Conservation (phyloP, 352 stramenopile genomes). For the Globisporangium heterothallicum region DNA sequence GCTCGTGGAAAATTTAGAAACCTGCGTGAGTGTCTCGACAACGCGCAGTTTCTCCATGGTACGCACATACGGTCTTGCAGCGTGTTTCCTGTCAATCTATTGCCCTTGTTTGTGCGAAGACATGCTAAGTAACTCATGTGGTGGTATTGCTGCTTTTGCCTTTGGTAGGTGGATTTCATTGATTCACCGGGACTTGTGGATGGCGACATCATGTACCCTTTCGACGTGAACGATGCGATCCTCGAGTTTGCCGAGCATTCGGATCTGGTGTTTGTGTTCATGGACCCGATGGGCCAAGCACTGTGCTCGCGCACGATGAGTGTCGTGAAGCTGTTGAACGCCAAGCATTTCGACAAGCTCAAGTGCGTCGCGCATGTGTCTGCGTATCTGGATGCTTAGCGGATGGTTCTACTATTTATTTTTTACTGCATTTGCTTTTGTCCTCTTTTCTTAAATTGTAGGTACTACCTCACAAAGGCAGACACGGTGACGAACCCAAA, state of each 20-base stretch:
- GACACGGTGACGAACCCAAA: constrained; percentile 55
- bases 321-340: constrained; percentile 56
- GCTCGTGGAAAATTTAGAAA: constrained; percentile 55
- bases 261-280: constrained; percentile 67
- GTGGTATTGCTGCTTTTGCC: neutral
- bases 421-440: too few relatives aligned
- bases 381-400: neutral
- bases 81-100: too few relatives aligned
- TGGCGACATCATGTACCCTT: constrained; percentile 62
- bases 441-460: too few relatives aligned
- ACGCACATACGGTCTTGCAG: too few relatives aligned
- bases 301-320: constrained; percentile 68
- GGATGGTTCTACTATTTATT: neutral
- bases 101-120: too few relatives aligned
- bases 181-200: constrained; percentile 67
- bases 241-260: constrained; percentile 40
- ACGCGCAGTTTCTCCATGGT: constrained; percentile 42
- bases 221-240: constrained; percentile 61
- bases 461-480: constrained; percentile 63
- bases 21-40: constrained; percentile 50
- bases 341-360: constrained; percentile 45
- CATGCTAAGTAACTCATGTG: too few relatives aligned
- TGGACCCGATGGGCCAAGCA: constrained; percentile 61
- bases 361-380: constrained; percentile 12
- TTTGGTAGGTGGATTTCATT: constrained; percentile 53